A percentile compares a stretch with the other conserved stretches of the same genome.
Conservation (phyloP, 106 monocot genomes). For the Amphibolis antarctica region DNA sequence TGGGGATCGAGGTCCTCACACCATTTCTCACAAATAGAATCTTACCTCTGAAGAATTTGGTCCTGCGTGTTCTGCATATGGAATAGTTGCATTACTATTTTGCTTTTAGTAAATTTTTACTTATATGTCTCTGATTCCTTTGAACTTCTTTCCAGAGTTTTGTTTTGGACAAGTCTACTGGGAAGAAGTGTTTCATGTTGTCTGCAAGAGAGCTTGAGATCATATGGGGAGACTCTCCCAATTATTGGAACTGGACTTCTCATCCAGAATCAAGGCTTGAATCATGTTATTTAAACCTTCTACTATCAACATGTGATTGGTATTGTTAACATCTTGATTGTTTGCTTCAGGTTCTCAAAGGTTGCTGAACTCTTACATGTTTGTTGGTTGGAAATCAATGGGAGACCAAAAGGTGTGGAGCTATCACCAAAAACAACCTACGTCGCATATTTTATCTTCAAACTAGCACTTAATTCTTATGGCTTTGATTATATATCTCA, state of each 20-base stretch:
- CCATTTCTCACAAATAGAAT: too few relatives aligned
- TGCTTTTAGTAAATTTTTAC: neutral
- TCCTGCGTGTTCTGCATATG: too few relatives aligned
- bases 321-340: neutral
- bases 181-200: too few relatives aligned
- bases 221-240: too few relatives aligned
- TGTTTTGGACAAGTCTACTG: too few relatives aligned
- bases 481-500: constrained; percentile 32
- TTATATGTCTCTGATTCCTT: neutral
- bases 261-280: too few relatives aligned
- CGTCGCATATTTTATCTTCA: constrained; percentile 45
- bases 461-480: neutral
- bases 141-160: constrained; percentile 31
- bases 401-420: constrained; percentile 16
- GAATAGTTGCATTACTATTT: neutral
- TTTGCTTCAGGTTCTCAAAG: constrained; percentile 44
- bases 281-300: too few relatives aligned
- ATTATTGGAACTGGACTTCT: too few relatives aligned
- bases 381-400: constrained; percentile 63
- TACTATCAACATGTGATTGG: neutral
- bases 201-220: too few relatives aligned
- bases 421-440: constrained; percentile 49
- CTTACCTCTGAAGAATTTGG: too few relatives aligned
- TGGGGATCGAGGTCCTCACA: too few relatives aligned
- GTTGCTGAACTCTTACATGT: constrained; percentile 49